A percentile compares a stretch with the other conserved stretches of the same genome.
phyloP scores from a whole-genome alignment of 805 yeast genomes.

The Sugiyamaella chiloensis region DNA sequence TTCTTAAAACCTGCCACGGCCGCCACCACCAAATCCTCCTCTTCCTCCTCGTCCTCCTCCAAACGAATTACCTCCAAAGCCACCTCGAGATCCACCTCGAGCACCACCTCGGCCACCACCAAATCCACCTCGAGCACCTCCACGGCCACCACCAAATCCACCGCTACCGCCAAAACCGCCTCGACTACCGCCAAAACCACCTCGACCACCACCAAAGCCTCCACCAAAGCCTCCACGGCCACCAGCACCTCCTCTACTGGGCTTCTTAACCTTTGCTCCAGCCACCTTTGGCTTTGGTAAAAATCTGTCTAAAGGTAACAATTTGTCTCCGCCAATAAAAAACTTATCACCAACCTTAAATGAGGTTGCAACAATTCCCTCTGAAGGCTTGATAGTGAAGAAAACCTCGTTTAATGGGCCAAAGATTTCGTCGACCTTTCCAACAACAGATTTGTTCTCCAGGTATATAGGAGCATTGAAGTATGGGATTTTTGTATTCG shows the following conservation, averaged over 20 bases:
- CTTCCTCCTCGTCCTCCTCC: slow-evolving; percentile 36
- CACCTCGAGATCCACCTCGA: slow-evolving; percentile 30
- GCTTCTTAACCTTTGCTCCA: slow-evolving; percentile 67
- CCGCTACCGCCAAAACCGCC: slow-evolving; percentile 26
- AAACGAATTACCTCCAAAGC: slow-evolving; percentile 27
- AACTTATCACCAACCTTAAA: slow-evolving; percentile 96
- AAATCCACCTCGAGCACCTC: no score
- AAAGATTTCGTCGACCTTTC: slow-evolving; percentile 96
- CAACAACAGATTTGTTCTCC: slow-evolving; percentile 93
- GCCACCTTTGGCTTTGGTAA: slow-evolving; percentile 91
- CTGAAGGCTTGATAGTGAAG: slow-evolving; percentile 93
- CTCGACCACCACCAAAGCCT: slow-evolving; percentile 42
- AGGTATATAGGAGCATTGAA: slow-evolving; percentile 98
- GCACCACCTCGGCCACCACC: slow-evolving; percentile 48
- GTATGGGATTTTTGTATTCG: slow-evolving; percentile 91
- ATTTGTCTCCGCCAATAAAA: slow-evolving; percentile 90
- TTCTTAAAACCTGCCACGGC: slow-evolving; percentile 27
- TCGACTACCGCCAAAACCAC: slow-evolving; percentile 31
- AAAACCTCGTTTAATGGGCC: slow-evolving; percentile 98
- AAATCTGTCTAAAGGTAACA: slow-evolving; percentile 93
- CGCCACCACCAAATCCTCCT: slow-evolving; percentile 28
- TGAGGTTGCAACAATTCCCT: slow-evolving; percentile 91
- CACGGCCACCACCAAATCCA: slow-evolving; percentile 24
- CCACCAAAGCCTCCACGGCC: slow-evolving; percentile 42
- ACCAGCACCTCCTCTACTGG: slow-evolving; percentile 52